Percentiles rank a stretch among this genome's conserved stretches.
Evolutionary conservation across 306 rosid genomes (phyloP).

Genomic region (Leucaena leucocephala): DNA sequence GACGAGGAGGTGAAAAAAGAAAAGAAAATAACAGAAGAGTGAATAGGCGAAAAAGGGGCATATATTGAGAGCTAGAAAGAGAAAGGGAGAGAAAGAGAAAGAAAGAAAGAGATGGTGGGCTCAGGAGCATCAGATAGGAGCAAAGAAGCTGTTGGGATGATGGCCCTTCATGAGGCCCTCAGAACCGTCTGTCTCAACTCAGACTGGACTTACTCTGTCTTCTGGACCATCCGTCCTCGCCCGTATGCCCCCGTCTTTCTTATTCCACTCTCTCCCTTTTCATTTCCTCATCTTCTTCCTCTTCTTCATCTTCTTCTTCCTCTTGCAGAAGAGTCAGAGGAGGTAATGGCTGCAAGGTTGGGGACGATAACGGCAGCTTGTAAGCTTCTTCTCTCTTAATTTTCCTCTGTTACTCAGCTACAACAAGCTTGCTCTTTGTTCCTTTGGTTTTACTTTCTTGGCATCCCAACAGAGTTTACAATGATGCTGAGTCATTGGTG

Average conservation of each 20-base stretch:
- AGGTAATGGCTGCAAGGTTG: conserved; percentile 98
- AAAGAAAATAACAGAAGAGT: conserved; percentile 7
- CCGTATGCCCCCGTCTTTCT: conserved; percentile 62
- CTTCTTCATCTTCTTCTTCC: conserved; percentile 38
- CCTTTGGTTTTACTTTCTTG: neutral
- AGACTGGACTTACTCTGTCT: conserved; percentile 99
- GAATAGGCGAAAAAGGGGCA: neutral
- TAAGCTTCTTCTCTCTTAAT: conserved; percentile 40
- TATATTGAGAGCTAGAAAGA: conserved; percentile 29
- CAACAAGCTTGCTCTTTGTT: neutral
- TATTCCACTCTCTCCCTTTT: conserved; percentile 1
- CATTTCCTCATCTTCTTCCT: conserved; percentile 42
- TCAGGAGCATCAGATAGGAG: conserved; percentile 96
- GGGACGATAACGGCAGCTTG: conserved; percentile 97
- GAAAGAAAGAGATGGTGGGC: conserved; percentile 91
- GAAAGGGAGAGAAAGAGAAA: conserved; percentile 1
- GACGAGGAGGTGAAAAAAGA: neutral
- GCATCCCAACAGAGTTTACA: neutral
- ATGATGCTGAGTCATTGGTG: conserved; percentile 6
- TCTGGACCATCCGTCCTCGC: conserved; percentile 99
- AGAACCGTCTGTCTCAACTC: conserved; percentile 73
- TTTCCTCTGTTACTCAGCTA: neutral
- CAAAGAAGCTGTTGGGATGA: conserved; percentile 99
- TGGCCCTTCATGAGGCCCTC: conserved; percentile 99
- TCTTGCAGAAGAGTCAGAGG: conserved; percentile 90